Evolutionary conservation across 78 protist species (phyloP).

Genomic region (Planoprotostelium fungivorum): DNA sequence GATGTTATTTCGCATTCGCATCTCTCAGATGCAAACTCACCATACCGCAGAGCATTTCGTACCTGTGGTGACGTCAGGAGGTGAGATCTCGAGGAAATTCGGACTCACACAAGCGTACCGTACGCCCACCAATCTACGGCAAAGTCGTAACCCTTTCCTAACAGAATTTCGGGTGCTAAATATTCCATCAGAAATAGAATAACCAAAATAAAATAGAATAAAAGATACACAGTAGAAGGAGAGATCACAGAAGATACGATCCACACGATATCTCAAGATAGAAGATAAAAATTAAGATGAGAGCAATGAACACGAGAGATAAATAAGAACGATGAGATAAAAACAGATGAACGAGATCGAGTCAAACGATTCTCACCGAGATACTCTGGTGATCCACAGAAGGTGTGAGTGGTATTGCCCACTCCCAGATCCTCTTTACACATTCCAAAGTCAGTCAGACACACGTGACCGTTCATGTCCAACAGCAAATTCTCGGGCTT

Average conservation of each 20-base stretch:
- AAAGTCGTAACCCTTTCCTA: conserved; percentile 50
- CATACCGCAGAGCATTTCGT: conserved; percentile 67
- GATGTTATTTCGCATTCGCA: neutral
- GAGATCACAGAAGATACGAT: too few relatives aligned
- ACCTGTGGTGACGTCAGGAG: conserved; percentile 4
- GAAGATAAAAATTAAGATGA: too few relatives aligned
- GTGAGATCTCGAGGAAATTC: neutral
- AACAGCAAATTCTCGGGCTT: conserved; percentile 90
- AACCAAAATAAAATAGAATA: too few relatives aligned
- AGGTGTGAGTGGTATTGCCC: conserved; percentile 69
- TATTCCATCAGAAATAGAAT: conserved; percentile 63
- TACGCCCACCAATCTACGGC: conserved; percentile 83
- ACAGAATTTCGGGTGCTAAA: neutral
- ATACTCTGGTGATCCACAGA: conserved; percentile 96
- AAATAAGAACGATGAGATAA: too few relatives aligned
- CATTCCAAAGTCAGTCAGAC: conserved; percentile 86
- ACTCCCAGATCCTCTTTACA: conserved; percentile 32
- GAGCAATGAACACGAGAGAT: too few relatives aligned
- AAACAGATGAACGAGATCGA: too few relatives aligned
- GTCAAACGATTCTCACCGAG: conserved; percentile 36
- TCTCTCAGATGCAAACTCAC: neutral
- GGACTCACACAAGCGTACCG: conserved; percentile 43
- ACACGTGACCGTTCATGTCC: conserved; percentile 78
- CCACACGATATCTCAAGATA: too few relatives aligned
- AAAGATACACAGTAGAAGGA: too few relatives aligned